Base-by-base conservation (phyloP, 192 early-diverging fungal species). In the Backusella liffmaniae region DNA sequence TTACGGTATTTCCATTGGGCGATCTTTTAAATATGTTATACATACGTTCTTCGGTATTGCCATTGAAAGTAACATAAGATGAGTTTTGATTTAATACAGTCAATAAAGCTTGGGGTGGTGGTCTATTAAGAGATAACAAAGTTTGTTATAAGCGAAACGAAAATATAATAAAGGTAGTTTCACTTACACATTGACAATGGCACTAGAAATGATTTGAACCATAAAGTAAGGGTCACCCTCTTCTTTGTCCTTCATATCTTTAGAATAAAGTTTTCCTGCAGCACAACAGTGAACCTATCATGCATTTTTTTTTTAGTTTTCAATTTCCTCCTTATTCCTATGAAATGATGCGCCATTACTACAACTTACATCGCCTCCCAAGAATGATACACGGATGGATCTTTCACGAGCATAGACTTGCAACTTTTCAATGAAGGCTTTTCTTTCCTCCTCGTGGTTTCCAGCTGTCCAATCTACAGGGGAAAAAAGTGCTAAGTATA, bases 151-250 rank as follows among this genome's bases (percentile, higher is more conserved):
- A 26, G 26, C 5, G 9, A 10, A 62, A 12, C 12, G 2, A 26
- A 9, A 23, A 21, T 10, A 62, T 0, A 6, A 26, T 13, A 62
- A 10, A 62, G 2, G 12, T 4, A 13, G 1, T 26, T 12, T 12
- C 34, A 74, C 49, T 46, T 77, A 82, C 72, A 90, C 81, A 83
- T 94, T 94, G 79, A 91, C 89, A 79, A 96, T 96, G 37, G 93
- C 94, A 51, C 88, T 90, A 9, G 94, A 94, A 34, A 94, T 85
- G 32, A 96, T 86, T 84, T 96, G 93, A 39, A 87, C 85, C 94
- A 96, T 96, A 66, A 89, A 85, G 29, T 90, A 86, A 65, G 84
- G 89, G 73, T 95, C 94, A 6, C 69, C 79, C 77, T 88, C 84
- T 10, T 87, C 83, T 0, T 88, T 83, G n/a, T 84, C 73, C 53